phyloP scores from a whole-genome alignment of 768 basidiomycete genomes.

The Fibroporia radiculosa region DNA sequence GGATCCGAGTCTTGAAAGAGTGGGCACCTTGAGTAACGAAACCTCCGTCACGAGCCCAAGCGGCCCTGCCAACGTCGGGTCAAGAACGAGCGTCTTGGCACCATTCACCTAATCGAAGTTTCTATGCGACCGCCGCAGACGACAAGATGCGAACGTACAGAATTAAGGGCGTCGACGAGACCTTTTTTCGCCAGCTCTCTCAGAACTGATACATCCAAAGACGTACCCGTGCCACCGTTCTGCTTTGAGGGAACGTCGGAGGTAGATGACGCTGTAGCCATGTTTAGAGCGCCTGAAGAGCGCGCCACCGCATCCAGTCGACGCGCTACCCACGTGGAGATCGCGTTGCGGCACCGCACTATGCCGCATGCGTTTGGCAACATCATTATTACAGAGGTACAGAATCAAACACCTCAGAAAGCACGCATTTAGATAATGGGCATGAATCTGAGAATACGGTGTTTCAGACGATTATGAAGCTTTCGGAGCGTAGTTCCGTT shows the following conservation, averaged over 20 bases:
- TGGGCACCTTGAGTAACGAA: conserved; percentile 74
- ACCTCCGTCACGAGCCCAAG: conserved; percentile 95
- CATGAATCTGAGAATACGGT: too few relatives aligned
- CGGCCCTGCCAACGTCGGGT: conserved; percentile 81
- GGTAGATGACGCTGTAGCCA: conserved; percentile 19
- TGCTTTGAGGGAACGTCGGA: conserved; percentile 31
- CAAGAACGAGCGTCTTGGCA: conserved; percentile 94
- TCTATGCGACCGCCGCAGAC: neutral
- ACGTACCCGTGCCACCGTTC: conserved; percentile 28
- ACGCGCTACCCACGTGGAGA: too few relatives aligned
- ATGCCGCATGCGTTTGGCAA: too few relatives aligned
- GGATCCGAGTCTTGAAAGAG: neutral
- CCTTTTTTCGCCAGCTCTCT: conserved; percentile 75
- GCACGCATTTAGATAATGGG: too few relatives aligned
- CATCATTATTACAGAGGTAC: too few relatives aligned
- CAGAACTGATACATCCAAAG: conserved; percentile 54
- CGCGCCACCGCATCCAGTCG: too few relatives aligned
- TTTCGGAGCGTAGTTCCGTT: too few relatives aligned
- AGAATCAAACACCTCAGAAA: too few relatives aligned
- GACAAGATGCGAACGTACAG: conserved; percentile 32
- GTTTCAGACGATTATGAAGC: too few relatives aligned
- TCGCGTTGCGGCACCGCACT: too few relatives aligned
- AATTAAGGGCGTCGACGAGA: conserved; percentile 81
- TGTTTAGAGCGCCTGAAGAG: too few relatives aligned
- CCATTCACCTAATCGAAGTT: conserved; percentile 62